Base-by-base conservation (phyloP, 805 yeast species). In the Ogataea kodamae region DNA sequence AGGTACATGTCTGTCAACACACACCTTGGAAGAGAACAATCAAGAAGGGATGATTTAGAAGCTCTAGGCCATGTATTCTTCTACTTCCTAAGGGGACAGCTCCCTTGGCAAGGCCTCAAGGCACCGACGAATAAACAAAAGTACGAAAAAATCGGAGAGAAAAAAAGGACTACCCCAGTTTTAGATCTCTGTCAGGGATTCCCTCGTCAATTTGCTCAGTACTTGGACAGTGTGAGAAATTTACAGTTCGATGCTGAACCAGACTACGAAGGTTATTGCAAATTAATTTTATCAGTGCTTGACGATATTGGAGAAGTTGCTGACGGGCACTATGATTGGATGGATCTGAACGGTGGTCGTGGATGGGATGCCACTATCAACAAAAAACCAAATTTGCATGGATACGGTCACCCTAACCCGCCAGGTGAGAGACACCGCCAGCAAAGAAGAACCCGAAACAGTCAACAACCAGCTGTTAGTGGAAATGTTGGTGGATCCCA, bases 31-130 rank as follows among this genome's bases (percentile, higher is more conserved):
- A 78, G 97, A 52, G 98, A 92, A 62, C 98, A 92, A 67, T 79
- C 86, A 52, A 80, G 98, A 58, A 74, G 98, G 52, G 98, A 92
- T 56, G 98, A 92, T 63, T 73, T 92, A 55, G 98, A 92, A 66
- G 86, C 95, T 36, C 70, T 92, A 55, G 98, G 97, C 20, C 97
- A 92, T 61, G 98, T 92, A 6, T 87, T 92, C 55, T 84, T 92
- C 68, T 92, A 92, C 64, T 92, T 92, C 62, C 63, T 90, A 46
- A 76, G 95, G 50, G 98, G 98, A 28, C 85, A 86, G 39, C 69
- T 92, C 54, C 98, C 98, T 43, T 92, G 98, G 98, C 98, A 92
- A 68, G 98, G 98, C 16, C 71, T 92, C 48, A 90, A 92, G 61
- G 98, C 98, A 5, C 96, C 96, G 46, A 89, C 96, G 24, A 92